These are phyloP conservation scores for Oryza nivara DNA, from an alignment of 176 grass and related monocot species.

Conservation along the genomic window DNA sequence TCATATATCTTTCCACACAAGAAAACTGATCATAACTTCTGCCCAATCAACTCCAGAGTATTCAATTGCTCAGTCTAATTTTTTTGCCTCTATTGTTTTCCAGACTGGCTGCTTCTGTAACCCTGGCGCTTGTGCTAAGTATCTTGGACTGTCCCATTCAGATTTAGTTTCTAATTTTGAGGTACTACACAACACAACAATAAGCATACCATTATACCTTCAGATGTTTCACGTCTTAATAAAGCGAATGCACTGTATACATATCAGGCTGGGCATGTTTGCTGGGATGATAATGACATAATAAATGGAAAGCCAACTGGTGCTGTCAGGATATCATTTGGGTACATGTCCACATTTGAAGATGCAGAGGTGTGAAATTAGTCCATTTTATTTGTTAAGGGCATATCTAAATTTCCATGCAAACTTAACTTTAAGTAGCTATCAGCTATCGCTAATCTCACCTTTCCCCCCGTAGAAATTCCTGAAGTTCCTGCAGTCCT, in stretches of 20 bases:
- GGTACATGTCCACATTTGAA: conserved; percentile 90
- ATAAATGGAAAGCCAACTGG: conserved; percentile 94
- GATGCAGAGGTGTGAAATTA: conserved; percentile 63
- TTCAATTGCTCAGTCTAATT: conserved; percentile 18
- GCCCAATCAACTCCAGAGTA: not conserved
- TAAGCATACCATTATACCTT: conserved; percentile 18
- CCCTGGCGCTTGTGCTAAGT: conserved; percentile 92
- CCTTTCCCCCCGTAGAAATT: conserved; percentile 59
- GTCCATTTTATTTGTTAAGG: conserved; percentile 15
- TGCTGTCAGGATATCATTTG: conserved; percentile 97
- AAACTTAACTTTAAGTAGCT: not conserved
- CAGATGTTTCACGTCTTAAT: conserved; percentile 22
- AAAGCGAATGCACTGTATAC: conserved; percentile 26
- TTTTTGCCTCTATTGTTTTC: conserved; percentile 34
- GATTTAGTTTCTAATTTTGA: conserved; percentile 95
- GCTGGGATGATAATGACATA: conserved; percentile 96
- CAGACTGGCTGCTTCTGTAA: conserved; percentile 99
- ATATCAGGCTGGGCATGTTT: conserved; percentile 89
- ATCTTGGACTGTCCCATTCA: conserved; percentile 80
- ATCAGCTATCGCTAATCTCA: conserved; percentile 21
- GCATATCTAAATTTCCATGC: not conserved
- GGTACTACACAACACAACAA: conserved; percentile 56
- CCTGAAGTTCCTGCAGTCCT: conserved; percentile 66
- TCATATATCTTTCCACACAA: not conserved
- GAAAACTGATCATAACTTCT: not conserved